These are phyloP conservation scores for Chaetomium sp. DNA, from an alignment of 2,329 filamentous ascomycete species.

Conservation along the genomic window DNA sequence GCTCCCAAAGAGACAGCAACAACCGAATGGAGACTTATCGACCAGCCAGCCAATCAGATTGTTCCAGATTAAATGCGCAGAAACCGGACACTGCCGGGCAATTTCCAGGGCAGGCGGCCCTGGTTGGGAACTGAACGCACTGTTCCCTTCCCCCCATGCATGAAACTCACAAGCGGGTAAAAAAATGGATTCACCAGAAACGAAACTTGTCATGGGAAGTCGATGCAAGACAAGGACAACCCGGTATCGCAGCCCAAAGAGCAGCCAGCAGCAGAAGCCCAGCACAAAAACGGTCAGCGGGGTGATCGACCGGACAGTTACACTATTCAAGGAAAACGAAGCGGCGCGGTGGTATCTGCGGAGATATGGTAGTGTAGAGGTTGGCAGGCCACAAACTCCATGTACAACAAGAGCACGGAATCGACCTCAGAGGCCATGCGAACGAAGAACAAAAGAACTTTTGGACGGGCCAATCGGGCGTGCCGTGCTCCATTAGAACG, in stretches of 20 bases:
- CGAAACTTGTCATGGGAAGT: conserved; percentile 5
- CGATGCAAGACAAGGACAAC: not conserved
- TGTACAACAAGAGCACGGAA: no score
- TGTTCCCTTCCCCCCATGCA: not conserved
- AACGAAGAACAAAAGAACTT: no score
- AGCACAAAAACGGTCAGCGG: no score
- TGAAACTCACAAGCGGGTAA: not conserved
- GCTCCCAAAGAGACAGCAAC: conserved; percentile 10
- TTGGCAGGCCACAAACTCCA: no score
- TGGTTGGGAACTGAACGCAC: not conserved
- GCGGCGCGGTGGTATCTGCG: no score
- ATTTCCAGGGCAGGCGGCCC: not conserved
- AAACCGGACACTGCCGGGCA: not conserved
- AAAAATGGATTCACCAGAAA: not conserved
- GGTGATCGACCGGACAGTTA: no score
- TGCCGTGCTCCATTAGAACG: no score
- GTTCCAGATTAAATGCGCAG: not conserved
- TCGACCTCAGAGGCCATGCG: no score
- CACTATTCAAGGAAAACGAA: no score
- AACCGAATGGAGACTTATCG: conserved; percentile 3
- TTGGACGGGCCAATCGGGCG: no score
- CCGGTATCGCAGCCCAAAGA: not conserved
- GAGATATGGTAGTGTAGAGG: no score
- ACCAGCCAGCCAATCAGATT: conserved; percentile 6
- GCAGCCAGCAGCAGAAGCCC: no score